Percentiles rank a stretch among this genome's conserved stretches.
phyloP scores from a whole-genome alignment of 208 protist species.

The Trypanosoma cruzi region DNA sequence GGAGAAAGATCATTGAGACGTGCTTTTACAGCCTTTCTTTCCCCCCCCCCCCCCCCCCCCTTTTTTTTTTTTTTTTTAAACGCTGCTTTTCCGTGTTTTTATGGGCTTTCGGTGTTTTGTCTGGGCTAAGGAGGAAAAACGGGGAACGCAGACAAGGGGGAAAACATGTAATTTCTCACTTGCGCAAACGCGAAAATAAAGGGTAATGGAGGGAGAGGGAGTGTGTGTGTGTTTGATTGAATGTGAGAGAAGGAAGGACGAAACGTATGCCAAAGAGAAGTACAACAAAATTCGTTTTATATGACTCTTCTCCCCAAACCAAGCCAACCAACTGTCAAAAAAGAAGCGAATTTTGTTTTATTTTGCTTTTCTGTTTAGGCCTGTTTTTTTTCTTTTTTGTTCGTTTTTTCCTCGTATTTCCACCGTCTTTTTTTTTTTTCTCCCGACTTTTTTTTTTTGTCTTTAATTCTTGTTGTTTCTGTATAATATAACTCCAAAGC shows the following conservation, averaged over 20 bases:
- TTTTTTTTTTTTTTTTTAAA: neutral
- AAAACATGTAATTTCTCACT: neutral
- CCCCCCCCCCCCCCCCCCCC: no score
- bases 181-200: neutral
- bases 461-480: no score
- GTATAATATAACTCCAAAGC: neutral
- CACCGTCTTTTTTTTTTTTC: constrained; percentile 5
- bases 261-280: neutral
- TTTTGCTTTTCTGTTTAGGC: no score
- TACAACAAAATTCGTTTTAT: neutral
- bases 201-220: neutral
- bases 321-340: neutral
- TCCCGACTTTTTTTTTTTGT: no score
- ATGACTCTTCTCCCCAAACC: neutral
- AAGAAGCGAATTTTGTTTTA: constrained; percentile 5
- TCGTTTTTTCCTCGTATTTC: constrained; percentile 10
- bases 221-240: no score
- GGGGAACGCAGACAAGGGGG: neutral
- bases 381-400: neutral
- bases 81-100: constrained; percentile 2
- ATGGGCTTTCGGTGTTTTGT: neutral
- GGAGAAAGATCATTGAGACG: neutral
- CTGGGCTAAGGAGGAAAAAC: neutral
- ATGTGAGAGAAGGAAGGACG: no score
- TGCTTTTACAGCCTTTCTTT: neutral